Base-by-base conservation (phyloP, 2,329 filamentous ascomycete species). In the Amphichorda felina region DNA sequence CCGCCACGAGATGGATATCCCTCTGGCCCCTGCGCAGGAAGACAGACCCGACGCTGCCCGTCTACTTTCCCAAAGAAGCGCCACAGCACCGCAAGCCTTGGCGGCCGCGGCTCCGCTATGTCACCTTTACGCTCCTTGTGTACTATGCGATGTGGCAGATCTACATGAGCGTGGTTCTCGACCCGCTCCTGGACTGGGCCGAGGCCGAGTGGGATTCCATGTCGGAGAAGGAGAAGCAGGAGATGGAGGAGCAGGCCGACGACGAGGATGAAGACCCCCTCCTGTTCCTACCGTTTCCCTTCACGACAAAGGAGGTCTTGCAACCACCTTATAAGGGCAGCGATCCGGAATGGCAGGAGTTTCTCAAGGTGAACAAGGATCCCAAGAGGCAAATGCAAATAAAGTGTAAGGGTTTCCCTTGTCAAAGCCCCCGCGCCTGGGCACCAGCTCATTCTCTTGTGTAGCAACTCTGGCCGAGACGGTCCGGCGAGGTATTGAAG, bases 321-420 rank as follows among this genome's bases (percentile, higher is more conserved):
- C 61, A 66, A 21, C 49, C 54, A 21, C 68, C 67, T 3, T 79
- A 77, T 48, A 61, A 60, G 40, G 65, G 65, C 35, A 60, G 57
- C 18, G 75, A 79, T 43, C 75, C 76, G 3, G 79, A 82, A 51
- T 82, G 73, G 74, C 58, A 64, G 41, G 60, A 64, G 33, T 82
- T 78, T 42, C 48, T 75, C 13, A 67, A 66, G 37, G 57, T 81
- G n/a, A 72, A 66, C 41, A 66, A 65, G 41, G 66, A 81, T 40
- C 51, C 48, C 11, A 52, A 66, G 30, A 56, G 67, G 8, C 56
- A 70, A 17, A 47, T 63, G 14, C 50, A 57, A 16, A 64, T 79
- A 19, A 63, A 61, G 47, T 46, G 70, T 68, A 45, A 26, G 64
- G 51, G 25, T 15, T 6, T 11, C 2, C 29, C 29, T 10, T 31